These are phyloP conservation scores for Suhomyces pyralidae DNA, from an alignment of 805 yeast genomes.

Conservation along the genomic window DNA sequence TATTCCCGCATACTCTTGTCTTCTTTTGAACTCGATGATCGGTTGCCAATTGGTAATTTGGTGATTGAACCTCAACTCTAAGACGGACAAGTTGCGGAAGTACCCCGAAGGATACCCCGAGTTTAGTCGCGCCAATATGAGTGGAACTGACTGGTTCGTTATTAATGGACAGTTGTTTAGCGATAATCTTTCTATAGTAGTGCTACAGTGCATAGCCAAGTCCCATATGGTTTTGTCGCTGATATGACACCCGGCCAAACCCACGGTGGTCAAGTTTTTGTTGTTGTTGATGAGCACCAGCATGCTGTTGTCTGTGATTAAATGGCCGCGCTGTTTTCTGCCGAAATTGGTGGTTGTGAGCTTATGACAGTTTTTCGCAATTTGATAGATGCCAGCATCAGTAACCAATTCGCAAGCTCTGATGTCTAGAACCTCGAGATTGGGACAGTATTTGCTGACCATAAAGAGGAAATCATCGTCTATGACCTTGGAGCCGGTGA, in stretches of 20 bases:
- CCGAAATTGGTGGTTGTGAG: conserved; percentile 72
- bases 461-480: conserved; percentile 56
- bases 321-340: conserved; percentile 63
- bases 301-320: conserved; percentile 69
- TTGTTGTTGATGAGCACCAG: conserved; percentile 56
- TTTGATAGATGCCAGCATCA: conserved; percentile 69
- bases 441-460: conserved; percentile 55
- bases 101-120: conserved; percentile 45
- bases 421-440: conserved; percentile 63
- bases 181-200: conserved; percentile 60
- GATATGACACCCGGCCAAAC: conserved; percentile 84
- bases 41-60: conserved; percentile 59
- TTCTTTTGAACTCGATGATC: conserved; percentile 62
- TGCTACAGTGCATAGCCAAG: conserved; percentile 53
- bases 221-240: conserved; percentile 82
- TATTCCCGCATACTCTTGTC: conserved; percentile 44
- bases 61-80: conserved; percentile 68
- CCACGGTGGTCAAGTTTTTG: conserved; percentile 58
- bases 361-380: conserved; percentile 58
- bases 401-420: conserved; percentile 80
- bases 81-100: conserved; percentile 52
- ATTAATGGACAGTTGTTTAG: conserved; percentile 66
- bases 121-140: conserved; percentile 28
- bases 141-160: conserved; percentile 58
- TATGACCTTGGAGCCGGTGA: conserved; percentile 70